Base-by-base conservation (phyloP, 345 rosid species). In the Bruguiera sexangula region DNA sequence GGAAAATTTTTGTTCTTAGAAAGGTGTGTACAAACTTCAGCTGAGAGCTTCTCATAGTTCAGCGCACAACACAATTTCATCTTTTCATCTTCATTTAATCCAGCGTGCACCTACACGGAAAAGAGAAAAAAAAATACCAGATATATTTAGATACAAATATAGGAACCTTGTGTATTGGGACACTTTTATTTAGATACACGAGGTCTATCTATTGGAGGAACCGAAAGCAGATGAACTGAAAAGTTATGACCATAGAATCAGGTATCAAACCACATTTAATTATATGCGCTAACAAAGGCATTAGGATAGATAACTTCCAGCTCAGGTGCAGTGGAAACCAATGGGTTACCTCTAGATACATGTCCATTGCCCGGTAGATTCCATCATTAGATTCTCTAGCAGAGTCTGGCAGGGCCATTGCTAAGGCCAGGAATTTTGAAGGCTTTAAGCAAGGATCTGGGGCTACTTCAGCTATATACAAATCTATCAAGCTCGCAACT, bases 401-500 rank as follows among this genome's bases (percentile, higher is more conserved):
- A 50, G 79, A 80, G 78, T 86, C 96, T 0, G 97, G 97, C 64
- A 95, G 54, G 60, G 86, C 83, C 78, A 67, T 71, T 60, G 81
- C 80, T n/a, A 95, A 80, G 66, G 93, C 82, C 21, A 88, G 64
- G 78, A 92, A 90, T 83, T 88, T 95, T 1, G 92, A 84, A 30
- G 90, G 70, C 76, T 84, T 95, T 65, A 92, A 70, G 68, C 80
- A 87, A 66, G 89, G 99, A 81, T 95, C 99, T 5, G 99, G 92
- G 36, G 99, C 96, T 73, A 95, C 99, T 80, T 95, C 97, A 37
- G 89, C 86, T 69, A 88, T 67, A 70, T 92, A 95, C 73, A 81
- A 81, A 78, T 95, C 99, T 75, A 92, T 75, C 85, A 95, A 85
- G 66, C 80, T 61, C 16, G 85, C 78, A 30, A 89, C 96, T 79